Evolutionary conservation across 2,329 filamentous ascomycete species (phyloP).

Genomic region (Rhexocercosporidium sp.): DNA sequence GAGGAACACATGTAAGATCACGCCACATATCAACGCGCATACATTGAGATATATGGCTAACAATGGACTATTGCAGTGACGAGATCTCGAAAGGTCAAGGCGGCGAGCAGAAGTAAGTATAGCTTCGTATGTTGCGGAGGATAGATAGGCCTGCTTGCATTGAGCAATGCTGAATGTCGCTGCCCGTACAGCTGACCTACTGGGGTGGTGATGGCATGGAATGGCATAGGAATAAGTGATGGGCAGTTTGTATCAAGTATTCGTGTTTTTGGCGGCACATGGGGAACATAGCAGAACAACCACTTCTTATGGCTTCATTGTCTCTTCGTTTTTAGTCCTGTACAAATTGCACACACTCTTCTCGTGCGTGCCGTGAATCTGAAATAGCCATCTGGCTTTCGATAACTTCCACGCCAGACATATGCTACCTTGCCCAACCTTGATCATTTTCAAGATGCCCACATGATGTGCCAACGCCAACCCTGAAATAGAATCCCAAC

Average conservation of each 20-base stretch:
- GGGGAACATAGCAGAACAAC: slow-evolving; percentile 10
- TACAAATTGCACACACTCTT: slow-evolving; percentile 24
- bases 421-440: slow-evolving; percentile 29
- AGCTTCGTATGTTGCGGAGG: slow-evolving; percentile 14
- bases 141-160: slow-evolving; percentile 13
- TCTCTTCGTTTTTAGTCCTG: slow-evolving; percentile 17
- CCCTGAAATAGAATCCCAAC: slow-evolving; percentile 17
- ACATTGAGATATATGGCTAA: slow-evolving; percentile 22
- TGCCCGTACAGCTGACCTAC: slow-evolving; percentile 24
- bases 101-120: slow-evolving; percentile 44
- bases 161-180: slow-evolving; percentile 31
- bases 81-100: slow-evolving; percentile 73
- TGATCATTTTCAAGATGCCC: slow-evolving; percentile 26
- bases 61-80: slow-evolving; percentile 58
- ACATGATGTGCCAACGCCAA: slow-evolving; percentile 36
- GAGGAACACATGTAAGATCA: slow-evolving; percentile 80
- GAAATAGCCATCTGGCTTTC: slow-evolving; percentile 8
- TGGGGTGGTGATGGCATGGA: slow-evolving; percentile 12
- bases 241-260: slow-evolving; percentile 27
- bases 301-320: slow-evolving; percentile 1
- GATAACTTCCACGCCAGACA: slow-evolving; percentile 24
- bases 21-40: background rate
- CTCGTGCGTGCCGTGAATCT: slow-evolving; percentile 18
- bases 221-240: slow-evolving; percentile 1
- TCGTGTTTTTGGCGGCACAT: slow-evolving; percentile 17